These are phyloP conservation scores for Harringtonia aguacate DNA, from an alignment of 2,329 filamentous ascomycete genomes.

Conservation along the genomic window DNA sequence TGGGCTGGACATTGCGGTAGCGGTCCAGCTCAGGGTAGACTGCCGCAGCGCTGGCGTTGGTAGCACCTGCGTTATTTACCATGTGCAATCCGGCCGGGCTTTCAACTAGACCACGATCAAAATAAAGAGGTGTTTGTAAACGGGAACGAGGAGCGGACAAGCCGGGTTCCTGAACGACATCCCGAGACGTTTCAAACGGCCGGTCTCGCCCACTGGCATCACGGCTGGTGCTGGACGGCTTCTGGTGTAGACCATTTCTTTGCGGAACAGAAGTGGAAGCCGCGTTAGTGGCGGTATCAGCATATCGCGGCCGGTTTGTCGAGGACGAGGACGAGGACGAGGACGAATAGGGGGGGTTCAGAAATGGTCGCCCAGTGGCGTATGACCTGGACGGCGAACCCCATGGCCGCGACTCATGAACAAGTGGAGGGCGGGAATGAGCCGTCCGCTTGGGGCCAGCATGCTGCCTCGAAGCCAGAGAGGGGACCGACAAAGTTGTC, in stretches of 20 bases:
- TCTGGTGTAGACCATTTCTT: constrained; percentile 37
- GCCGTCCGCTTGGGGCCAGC: constrained; percentile 1
- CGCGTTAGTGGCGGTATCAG: background rate
- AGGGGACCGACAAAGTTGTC: background rate
- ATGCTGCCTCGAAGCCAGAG: constrained; percentile 6
- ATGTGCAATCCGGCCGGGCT: constrained; percentile 33
- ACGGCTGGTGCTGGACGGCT: constrained; percentile 31
- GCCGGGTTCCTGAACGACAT: constrained; percentile 25
- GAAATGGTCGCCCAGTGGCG: background rate
- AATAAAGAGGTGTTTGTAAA: constrained; percentile 25
- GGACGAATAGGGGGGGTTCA: constrained; percentile 14
- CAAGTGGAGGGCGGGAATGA: constrained; percentile 24
- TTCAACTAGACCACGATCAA: constrained; percentile 30
- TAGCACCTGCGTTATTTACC: constrained; percentile 29
- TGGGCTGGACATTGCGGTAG: constrained; percentile 38
- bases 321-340: constrained; percentile 13
- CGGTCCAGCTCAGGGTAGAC: constrained; percentile 53
- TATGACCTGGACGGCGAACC: constrained; percentile 21
- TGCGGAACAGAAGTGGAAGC: constrained; percentile 10
- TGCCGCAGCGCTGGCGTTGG: constrained; percentile 28
- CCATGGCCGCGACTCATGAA: constrained; percentile 32
- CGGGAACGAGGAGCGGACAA: constrained; percentile 32
- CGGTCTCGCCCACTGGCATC: constrained; percentile 10
- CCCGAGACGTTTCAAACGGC: constrained; percentile 22
- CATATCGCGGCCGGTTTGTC: background rate